Percentiles rank a stretch among this genome's conserved stretches.
These are phyloP conservation scores for Pleurotus salmoneostramineus DNA, from an alignment of 768 basidiomycete species.

Conservation along the genomic window DNA sequence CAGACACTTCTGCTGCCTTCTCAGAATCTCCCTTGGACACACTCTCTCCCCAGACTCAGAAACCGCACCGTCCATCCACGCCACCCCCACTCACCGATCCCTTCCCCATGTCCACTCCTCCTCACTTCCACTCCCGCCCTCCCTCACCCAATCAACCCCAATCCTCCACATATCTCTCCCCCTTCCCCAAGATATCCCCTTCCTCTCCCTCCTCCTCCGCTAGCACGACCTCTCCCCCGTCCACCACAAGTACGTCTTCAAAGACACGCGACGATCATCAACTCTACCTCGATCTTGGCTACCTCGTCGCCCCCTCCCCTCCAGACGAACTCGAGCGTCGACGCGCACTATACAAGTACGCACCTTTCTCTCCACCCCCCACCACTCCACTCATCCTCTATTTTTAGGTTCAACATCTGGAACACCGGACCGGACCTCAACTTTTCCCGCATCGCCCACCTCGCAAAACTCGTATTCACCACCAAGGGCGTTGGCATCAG, in stretches of 20 bases:
- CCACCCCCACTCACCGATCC: not conserved
- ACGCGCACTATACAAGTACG: constrained; percentile 81
- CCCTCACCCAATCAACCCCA: not conserved
- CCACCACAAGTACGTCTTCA: not conserved
- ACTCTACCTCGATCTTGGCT: constrained; percentile 59
- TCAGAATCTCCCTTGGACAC: not conserved
- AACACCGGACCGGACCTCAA: constrained; percentile 83
- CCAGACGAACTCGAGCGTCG: constrained; percentile 81
- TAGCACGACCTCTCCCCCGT: not conserved
- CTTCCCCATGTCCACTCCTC: not conserved
- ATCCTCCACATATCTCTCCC: not conserved
- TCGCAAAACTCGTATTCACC: constrained; percentile 90
- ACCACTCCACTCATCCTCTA: not conserved
- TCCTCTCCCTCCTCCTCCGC: not conserved
- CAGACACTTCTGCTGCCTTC: not conserved
- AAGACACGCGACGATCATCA: constrained; percentile 45
- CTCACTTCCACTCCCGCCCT: not conserved
- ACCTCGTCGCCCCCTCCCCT: constrained; percentile 78
- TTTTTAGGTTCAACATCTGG: constrained; percentile 79
- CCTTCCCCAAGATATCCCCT: not conserved
- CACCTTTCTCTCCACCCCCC: not conserved
- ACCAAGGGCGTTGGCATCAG: constrained; percentile 83
- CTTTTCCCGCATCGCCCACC: constrained; percentile 91
- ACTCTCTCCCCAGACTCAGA: not conserved
- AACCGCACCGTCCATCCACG: not conserved